Conservation (phyloP, 345 rosid genomes). For the Boechera retrofracta region DNA sequence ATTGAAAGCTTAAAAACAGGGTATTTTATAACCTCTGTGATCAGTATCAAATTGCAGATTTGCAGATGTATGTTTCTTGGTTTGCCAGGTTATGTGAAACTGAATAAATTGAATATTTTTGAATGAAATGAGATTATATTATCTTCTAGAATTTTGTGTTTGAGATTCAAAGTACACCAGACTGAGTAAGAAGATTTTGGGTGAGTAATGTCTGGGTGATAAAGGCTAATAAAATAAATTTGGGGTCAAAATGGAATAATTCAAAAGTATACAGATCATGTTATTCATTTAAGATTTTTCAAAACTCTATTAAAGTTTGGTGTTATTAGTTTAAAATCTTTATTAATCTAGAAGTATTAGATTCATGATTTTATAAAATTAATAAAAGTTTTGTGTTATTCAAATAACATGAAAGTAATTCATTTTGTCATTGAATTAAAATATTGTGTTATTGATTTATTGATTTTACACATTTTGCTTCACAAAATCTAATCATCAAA, state of each 20-base stretch:
- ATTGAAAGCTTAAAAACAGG: slow-evolving; percentile 23
- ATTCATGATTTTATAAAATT: no score
- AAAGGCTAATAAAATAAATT: neutral
- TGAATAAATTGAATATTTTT: neutral
- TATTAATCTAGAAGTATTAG: no score
- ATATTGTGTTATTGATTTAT: no score
- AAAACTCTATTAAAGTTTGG: no score
- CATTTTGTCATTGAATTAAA: no score
- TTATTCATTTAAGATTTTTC: no score
- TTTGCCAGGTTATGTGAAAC: slow-evolving; percentile 12
- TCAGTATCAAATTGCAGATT: neutral
- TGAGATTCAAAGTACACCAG: neutral
- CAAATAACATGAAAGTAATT: no score
- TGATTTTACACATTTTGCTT: no score
- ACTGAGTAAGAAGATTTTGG: neutral
- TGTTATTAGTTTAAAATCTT: no score
- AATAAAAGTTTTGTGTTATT: no score
- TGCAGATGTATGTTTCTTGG: slow-evolving; percentile 12
- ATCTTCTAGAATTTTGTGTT: neutral
- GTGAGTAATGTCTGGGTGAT: neutral
- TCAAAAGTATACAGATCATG: neutral
- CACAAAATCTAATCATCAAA: no score
- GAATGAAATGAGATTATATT: neutral
- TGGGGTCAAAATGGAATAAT: slow-evolving; percentile 13
- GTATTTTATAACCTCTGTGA: slow-evolving; percentile 6